A percentile compares a stretch with the other conserved stretches of the same genome.
These are phyloP conservation scores for Linnemannia schmuckeri DNA, from an alignment of 192 early-diverging fungal genomes.

Conservation along the genomic window DNA sequence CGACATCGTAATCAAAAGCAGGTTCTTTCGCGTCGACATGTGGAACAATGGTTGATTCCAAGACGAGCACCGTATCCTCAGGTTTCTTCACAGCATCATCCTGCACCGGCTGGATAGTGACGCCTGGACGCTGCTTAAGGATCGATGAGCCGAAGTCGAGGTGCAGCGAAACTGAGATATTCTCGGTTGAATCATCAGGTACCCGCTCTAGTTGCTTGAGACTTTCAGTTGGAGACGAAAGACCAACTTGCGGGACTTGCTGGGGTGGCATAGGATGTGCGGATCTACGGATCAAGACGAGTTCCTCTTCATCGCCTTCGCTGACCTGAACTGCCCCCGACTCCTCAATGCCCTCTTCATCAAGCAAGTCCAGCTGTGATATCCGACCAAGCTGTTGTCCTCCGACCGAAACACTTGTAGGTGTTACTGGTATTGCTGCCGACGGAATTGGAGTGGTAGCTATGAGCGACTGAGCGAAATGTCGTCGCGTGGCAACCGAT, in stretches of 20 bases:
- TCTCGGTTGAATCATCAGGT: neutral
- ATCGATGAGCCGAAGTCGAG: constrained; percentile 36
- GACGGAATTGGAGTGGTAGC: neutral
- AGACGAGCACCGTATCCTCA: neutral
- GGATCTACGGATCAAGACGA: constrained; percentile 3
- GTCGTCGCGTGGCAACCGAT: constrained; percentile 26
- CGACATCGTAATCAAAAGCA: constrained; percentile 3
- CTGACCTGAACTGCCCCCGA: neutral
- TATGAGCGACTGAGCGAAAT: neutral
- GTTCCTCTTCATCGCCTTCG: constrained; percentile 48
- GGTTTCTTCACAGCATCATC: neutral
- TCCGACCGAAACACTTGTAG: neutral
- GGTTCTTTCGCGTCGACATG: neutral
- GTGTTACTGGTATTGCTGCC: neutral
- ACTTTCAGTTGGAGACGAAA: neutral
- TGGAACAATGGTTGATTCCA: neutral
- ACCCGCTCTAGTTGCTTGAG: neutral
- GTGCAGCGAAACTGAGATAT: neutral
- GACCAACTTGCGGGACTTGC: neutral
- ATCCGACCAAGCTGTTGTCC: constrained; percentile 10
- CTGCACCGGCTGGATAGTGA: neutral
- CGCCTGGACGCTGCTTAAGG: constrained; percentile 5
- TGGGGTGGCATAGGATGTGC: neutral
- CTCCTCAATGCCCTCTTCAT: constrained; percentile 42
- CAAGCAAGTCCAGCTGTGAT: constrained; percentile 21